Evolutionary conservation across 768 basidiomycete genomes (phyloP), one percentile per base, ranked within the genome.

Genomic region (Lentinula sp.): DNA sequence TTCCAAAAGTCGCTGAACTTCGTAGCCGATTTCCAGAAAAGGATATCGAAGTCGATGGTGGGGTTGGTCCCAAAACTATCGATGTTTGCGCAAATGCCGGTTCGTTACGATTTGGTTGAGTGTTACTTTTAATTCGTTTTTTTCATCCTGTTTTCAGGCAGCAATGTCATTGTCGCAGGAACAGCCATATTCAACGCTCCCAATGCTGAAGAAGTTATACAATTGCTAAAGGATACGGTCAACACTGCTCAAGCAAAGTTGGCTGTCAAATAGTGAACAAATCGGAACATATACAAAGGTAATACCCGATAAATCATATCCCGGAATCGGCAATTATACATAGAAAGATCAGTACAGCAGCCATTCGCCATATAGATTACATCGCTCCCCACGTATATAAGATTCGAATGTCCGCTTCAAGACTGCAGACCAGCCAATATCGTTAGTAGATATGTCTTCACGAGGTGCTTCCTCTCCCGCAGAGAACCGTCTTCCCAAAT

Each of bases 1-100:
- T 98, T 32, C 87, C 90, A 65, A 98, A 99, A 77, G 94, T 98
- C 15, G 76, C 88, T 23, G 93, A 97, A 70, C 85, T 98, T 61
- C 89, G 97, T 15, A 78, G 80, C 39, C 85, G 95, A 32, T 98
- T 97, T 78, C 95, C 95, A 5, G 79, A 88, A 61, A 97, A 92
- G 73, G 93, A 98, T 70, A 98, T 99, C 62, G 93, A 99, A 74
- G 97, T 99, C 55, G 97, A 99, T 71, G 97, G 97, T 36, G 97
- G 97, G 42, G 90, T 99, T n/a, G 90, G 94, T 6, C 90, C 91
- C 4, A 89, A 88, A 65, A 98, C 94, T 2, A 82, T 97, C 61
- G 90, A 82, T 67, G 80, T 79, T 57, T 98, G 97, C 68, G 95
- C 97, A 2, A 76, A 91, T 60, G 97, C 96, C 42, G 95, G 95